phyloP scores from a whole-genome alignment of 2,329 filamentous ascomycete species.

The Ceratocystis albifundus region DNA sequence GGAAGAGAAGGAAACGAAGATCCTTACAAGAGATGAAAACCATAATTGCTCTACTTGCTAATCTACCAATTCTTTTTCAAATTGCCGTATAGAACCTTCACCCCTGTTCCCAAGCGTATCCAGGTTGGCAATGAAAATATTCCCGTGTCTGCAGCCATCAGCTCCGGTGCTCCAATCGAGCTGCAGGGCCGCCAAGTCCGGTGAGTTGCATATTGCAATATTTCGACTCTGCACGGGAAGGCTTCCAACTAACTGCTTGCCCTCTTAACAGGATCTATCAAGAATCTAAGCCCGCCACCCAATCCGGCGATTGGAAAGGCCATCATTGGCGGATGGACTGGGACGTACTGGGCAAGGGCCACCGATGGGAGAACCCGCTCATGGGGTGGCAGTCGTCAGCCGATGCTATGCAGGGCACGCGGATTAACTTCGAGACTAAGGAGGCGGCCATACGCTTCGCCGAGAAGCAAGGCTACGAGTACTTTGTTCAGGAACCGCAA shows the following conservation, averaged over 20 bases:
- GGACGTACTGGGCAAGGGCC: constrained; percentile 84
- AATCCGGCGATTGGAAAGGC: constrained; percentile 78
- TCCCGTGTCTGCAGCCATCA: constrained; percentile 66
- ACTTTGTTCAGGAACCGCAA: constrained; percentile 96
- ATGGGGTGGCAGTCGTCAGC: constrained; percentile 98
- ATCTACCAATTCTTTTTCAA: neutral
- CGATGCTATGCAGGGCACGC: constrained; percentile 89
- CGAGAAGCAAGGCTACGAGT: constrained; percentile 98
- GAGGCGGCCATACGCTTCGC: constrained; percentile 92
- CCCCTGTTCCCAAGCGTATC: constrained; percentile 76
- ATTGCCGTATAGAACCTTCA: constrained; percentile 56
- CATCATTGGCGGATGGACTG: constrained; percentile 96
- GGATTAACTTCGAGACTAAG: constrained; percentile 81
- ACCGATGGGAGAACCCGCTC: constrained; percentile 95
- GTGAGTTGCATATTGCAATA: constrained; percentile 40
- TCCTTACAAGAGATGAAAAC: too few species aligned
- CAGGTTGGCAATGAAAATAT: constrained; percentile 83
- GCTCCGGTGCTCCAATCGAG: constrained; percentile 87
- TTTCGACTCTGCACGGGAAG: neutral
- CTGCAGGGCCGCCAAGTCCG: constrained; percentile 88
- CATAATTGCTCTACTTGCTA: neutral
- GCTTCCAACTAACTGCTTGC: neutral
- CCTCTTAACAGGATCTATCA: constrained; percentile 65
- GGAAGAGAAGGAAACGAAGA: too few species aligned
- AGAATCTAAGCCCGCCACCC: constrained; percentile 85